phyloP scores from a whole-genome alignment of 108 stramenopile species.

The Skeletonema marinoi region DNA sequence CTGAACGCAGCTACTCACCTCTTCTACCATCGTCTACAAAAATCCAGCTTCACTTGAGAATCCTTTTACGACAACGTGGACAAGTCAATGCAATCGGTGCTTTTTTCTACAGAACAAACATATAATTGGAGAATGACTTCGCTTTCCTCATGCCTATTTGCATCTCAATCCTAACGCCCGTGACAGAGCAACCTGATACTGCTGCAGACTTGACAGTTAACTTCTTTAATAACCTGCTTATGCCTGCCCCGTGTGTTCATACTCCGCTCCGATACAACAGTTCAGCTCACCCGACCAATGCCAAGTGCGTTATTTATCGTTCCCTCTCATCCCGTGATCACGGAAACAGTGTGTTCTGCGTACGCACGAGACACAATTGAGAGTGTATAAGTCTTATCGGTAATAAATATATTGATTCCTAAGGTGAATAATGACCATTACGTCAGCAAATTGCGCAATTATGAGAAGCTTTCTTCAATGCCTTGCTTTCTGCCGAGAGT shows the following conservation, averaged over 20 bases:
- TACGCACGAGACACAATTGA: neutral
- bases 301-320: neutral
- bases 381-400: neutral
- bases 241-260: too few species aligned
- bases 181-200: neutral
- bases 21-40: neutral
- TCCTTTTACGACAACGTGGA: neutral
- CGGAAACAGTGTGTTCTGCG: neutral
- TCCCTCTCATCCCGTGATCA: too few species aligned
- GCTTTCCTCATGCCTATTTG: neutral
- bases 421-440: neutral
- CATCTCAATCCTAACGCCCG: neutral
- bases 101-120: neutral
- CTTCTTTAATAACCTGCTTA: neutral
- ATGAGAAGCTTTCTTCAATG: neutral
- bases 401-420: neutral
- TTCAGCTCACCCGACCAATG: neutral
- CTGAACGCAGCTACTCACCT: neutral
- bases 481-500: neutral
- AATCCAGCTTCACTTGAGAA: neutral
- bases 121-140: neutral
- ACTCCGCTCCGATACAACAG: too few species aligned
- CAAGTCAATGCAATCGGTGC: neutral
- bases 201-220: neutral
- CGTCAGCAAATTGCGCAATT: neutral